phyloP scores from a whole-genome alignment of 2,329 filamentous ascomycete genomes.

The Fusarium anguioides region DNA sequence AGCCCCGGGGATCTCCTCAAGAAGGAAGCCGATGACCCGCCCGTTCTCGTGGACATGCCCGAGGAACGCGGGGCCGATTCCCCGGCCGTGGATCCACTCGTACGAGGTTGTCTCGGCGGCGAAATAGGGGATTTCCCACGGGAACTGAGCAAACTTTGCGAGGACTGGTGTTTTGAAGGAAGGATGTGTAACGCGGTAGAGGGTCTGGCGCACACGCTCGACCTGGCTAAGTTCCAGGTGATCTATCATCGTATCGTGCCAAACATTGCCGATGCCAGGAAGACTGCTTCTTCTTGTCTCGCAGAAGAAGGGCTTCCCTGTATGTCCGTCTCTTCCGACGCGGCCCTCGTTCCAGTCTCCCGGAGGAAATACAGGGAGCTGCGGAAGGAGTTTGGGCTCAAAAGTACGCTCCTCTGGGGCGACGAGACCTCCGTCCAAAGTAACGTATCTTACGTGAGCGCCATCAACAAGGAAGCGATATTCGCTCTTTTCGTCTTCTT shows the following conservation, averaged over 20 bases:
- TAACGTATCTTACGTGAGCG: constrained; percentile 55
- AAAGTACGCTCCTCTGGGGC: constrained; percentile 49
- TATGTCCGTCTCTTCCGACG: constrained; percentile 44
- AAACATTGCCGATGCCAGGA: constrained; percentile 48
- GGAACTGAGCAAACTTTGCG: constrained; percentile 46
- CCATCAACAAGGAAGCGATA: constrained; percentile 53
- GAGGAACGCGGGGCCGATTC: constrained; percentile 47
- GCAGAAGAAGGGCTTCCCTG: constrained; percentile 45
- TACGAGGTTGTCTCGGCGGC: constrained; percentile 48
- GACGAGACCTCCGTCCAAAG: constrained; percentile 50
- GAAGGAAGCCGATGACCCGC: constrained; percentile 47
- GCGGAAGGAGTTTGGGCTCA: constrained; percentile 46
- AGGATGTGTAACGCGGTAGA: constrained; percentile 44
- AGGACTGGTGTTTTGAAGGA: constrained; percentile 38
- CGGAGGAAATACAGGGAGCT: constrained; percentile 52
- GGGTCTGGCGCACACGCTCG: constrained; percentile 43
- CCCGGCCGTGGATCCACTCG: constrained; percentile 45
- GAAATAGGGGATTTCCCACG: constrained; percentile 48
- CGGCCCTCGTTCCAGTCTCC: constrained; percentile 56
- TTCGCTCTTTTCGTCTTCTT: constrained; percentile 47
- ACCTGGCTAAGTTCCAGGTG: constrained; percentile 48
- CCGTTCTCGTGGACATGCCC: constrained; percentile 48
- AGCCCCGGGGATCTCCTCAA: constrained; percentile 41
- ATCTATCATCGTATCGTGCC: constrained; percentile 51
- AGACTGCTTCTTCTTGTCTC: constrained; percentile 42